Evolutionary conservation across 2,329 filamentous ascomycete genomes (phyloP).

Genomic region (Allantophomopsis lycopodina): DNA sequence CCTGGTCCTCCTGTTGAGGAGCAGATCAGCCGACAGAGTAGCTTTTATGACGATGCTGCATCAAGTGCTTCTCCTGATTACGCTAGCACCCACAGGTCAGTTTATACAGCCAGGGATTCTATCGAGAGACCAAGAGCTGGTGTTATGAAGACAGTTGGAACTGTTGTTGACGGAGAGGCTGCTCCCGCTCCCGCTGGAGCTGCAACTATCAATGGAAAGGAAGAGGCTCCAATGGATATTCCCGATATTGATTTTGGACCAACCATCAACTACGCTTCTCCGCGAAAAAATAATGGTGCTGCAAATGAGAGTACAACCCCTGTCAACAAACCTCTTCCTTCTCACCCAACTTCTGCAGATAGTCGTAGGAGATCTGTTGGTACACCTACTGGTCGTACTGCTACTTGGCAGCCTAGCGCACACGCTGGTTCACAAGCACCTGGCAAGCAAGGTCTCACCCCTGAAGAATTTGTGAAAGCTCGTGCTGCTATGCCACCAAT

Average conservation of each 20-base stretch:
- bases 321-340: background rate
- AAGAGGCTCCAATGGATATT: constrained; percentile 20
- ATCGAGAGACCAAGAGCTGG: constrained; percentile 62
- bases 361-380: constrained; percentile 32
- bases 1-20: constrained; percentile 17
- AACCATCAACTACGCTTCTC: constrained; percentile 49
- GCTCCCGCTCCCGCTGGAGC: background rate
- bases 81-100: constrained; percentile 42
- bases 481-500: constrained; percentile 46
- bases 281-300: constrained; percentile 2
- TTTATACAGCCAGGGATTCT: constrained; percentile 25
- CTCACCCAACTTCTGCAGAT: constrained; percentile 13
- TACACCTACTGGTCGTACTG: constrained; percentile 47
- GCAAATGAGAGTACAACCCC: constrained; percentile 6
- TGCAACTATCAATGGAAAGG: background rate
- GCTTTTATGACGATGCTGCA: constrained; percentile 44
- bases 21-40: constrained; percentile 22
- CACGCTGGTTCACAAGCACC: constrained; percentile 19
- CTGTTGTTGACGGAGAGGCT: constrained; percentile 3
- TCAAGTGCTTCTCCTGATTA: constrained; percentile 63
- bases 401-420: constrained; percentile 64
- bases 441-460: constrained; percentile 40
- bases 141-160: constrained; percentile 64
- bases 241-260: constrained; percentile 77
- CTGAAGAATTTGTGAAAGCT: constrained; percentile 76